Base-by-base conservation (phyloP, 768 basidiomycete species). In the Ramaria rubella region DNA sequence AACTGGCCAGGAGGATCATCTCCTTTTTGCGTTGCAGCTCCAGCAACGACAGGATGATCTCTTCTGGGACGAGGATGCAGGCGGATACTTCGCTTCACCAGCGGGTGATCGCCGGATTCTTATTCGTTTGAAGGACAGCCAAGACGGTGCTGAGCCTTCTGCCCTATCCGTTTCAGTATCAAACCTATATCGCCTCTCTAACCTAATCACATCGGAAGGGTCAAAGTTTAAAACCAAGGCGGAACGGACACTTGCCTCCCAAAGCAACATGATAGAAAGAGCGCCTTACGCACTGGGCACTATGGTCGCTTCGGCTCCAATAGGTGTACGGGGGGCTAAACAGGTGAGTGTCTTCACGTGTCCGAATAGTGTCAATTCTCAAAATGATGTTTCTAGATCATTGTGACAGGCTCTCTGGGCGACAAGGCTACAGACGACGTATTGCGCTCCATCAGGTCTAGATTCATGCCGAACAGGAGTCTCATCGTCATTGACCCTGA, bases 41-140 rank as follows among this genome's bases (percentile, higher is more conserved):
- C 74, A 75, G 57, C 63, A 63, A 38, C 68, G 67, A 53, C 71
- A 73, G 52, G 72, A 75, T 49, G 68, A 70, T 59, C 60, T 73
- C 5, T 75, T 75, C 61, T 72, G 68, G 60, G 74, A 75, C 58
- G 36, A 63, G 5, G 60, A 67, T n/a, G 63, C 59, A n/a, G 70
- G 72, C n/a, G 74, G 74, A 7, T 75, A 73, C 61, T 75, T 68
- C 53, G 69, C 70, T 2, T 69, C 68, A 54, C 52, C 11, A 15
- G 70, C 70, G 1, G 69, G 68, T 1, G 72, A 74, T 56, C 61
- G 59, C 40, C 65, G 68, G 48, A 72, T 73, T 40, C 61, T 75
- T 29, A 63, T 75, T 9, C 64, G 73, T 9, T 67, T 73, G 68
- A 74, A 74, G 59, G 73, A 74, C 45, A 62, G 66, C 4, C 64